Percentiles rank a stretch among this genome's conserved stretches.
phyloP scores from a whole-genome alignment of 1,284 basidiomycete species.

The Cutaneotrichosporon sp. region DNA sequence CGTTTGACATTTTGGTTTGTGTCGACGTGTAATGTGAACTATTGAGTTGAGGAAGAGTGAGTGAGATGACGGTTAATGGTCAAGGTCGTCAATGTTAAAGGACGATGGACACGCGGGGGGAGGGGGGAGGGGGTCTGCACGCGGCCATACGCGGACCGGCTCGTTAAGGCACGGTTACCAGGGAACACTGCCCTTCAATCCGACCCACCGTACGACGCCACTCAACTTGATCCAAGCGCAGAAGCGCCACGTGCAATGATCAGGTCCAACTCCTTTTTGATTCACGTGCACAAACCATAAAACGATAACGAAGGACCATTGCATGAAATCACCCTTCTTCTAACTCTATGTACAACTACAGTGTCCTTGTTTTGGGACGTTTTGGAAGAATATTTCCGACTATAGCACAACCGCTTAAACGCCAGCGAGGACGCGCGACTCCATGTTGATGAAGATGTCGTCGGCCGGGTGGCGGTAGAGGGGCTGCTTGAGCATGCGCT shows the following conservation, averaged over 20 bases:
- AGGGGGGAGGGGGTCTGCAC: neutral
- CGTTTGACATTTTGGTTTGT: neutral
- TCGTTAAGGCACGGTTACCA: neutral
- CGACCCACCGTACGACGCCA: too few relatives aligned
- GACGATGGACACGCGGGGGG: too few relatives aligned
- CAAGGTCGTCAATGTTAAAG: too few relatives aligned
- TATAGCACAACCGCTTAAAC: neutral
- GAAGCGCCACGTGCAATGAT: too few relatives aligned
- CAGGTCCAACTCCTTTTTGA: too few relatives aligned
- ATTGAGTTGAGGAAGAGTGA: neutral
- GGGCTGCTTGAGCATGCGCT: conserved; percentile 88
- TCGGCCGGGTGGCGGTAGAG: conserved; percentile 64
- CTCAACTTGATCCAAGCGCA: too few relatives aligned
- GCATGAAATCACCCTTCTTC: neutral
- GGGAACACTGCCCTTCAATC: neutral
- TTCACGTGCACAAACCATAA: too few relatives aligned
- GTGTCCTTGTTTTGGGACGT: neutral
- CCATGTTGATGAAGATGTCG: conserved; percentile 26
- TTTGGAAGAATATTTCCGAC: neutral
- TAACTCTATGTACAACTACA: conserved; percentile 12
- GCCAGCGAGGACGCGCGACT: conserved; percentile 11
- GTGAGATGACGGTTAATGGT: neutral
- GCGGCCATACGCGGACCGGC: neutral
- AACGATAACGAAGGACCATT: neutral
- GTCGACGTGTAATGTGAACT: conserved; percentile 7